These are phyloP conservation scores for Boechera divaricarpa DNA, from an alignment of 345 rosid genomes.

Conservation along the genomic window DNA sequence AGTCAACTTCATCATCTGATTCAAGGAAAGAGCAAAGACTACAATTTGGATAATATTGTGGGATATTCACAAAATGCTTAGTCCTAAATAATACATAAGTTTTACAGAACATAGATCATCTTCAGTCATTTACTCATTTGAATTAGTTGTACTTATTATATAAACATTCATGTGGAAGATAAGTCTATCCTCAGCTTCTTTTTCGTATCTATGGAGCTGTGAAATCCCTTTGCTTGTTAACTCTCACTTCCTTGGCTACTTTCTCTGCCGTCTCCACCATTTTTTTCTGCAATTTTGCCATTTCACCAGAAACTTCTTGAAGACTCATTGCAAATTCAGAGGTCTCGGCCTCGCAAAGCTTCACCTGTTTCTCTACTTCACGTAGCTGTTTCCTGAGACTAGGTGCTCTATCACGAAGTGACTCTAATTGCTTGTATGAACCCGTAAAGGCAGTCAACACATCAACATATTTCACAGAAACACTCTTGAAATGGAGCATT, in stretches of 20 bases:
- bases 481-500: conserved; percentile 3
- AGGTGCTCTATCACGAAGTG: not conserved
- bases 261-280: not conserved
- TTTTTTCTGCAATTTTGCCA: not conserved
- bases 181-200: not conserved
- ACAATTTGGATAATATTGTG: not conserved
- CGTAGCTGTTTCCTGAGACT: not conserved
- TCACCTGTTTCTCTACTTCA: conserved; percentile 13
- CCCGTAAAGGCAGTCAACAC: not conserved
- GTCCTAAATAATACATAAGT: not conserved
- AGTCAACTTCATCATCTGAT: not conserved
- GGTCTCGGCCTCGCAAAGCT: not conserved
- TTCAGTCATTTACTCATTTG: not conserved
- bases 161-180: not conserved
- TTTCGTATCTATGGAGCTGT: not conserved
- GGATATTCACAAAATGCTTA: not conserved
- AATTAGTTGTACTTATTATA: not conserved
- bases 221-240: not conserved
- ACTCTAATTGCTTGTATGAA: not conserved
- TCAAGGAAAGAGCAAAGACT: not conserved
- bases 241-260: not conserved
- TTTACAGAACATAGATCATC: not conserved
- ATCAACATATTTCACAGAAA: conserved; percentile 16
- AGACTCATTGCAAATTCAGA: conserved; percentile 1
- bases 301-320: not conserved